These are phyloP conservation scores for Talaromyces sp. DNA, from an alignment of 2,329 filamentous ascomycete genomes.

Conservation along the genomic window DNA sequence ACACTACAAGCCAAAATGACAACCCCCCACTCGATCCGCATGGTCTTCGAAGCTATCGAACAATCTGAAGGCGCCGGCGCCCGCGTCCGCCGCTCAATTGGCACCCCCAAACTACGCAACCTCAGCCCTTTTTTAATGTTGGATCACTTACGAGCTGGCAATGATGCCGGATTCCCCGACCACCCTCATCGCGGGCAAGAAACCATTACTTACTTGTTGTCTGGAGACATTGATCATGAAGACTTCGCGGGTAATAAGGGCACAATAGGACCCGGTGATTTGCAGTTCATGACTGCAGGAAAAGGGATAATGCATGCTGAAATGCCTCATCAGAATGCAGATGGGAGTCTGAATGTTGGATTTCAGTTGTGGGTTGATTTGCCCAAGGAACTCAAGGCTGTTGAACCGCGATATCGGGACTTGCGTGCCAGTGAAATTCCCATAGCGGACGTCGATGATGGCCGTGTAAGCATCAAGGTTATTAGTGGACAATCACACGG, in stretches of 20 bases:
- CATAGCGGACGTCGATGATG: constrained; percentile 64
- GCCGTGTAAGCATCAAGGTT: constrained; percentile 77
- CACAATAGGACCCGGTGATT: constrained; percentile 78
- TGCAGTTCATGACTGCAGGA: constrained; percentile 98
- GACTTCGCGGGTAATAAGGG: constrained; percentile 85
- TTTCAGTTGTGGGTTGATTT: constrained; percentile 96
- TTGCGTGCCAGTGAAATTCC: constrained; percentile 77
- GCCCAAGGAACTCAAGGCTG: constrained; percentile 74
- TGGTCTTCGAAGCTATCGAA: constrained; percentile 79
- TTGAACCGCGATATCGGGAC: constrained; percentile 90
- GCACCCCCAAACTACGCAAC: constrained; percentile 76
- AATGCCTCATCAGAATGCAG: constrained; percentile 78
- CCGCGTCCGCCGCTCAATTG: constrained; percentile 80
- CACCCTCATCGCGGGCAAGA: constrained; percentile 82
- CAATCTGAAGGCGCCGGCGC: constrained; percentile 87
- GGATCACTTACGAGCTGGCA: constrained; percentile 79
- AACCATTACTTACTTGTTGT: constrained; percentile 84
- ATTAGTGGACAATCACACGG: constrained; percentile 83
- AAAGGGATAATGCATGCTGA: constrained; percentile 90
- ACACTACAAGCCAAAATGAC: constrained; percentile 54
- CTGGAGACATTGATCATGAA: constrained; percentile 83
- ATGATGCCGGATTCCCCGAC: constrained; percentile 85
- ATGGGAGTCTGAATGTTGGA: constrained; percentile 75
- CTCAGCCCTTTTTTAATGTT: constrained; percentile 95
- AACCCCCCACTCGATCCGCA: constrained; percentile 70